Percentiles rank a stretch among this genome's conserved stretches.
Conservation (phyloP, 371 early-diverging fungal genomes). For the Syncephalis fuscata region DNA sequence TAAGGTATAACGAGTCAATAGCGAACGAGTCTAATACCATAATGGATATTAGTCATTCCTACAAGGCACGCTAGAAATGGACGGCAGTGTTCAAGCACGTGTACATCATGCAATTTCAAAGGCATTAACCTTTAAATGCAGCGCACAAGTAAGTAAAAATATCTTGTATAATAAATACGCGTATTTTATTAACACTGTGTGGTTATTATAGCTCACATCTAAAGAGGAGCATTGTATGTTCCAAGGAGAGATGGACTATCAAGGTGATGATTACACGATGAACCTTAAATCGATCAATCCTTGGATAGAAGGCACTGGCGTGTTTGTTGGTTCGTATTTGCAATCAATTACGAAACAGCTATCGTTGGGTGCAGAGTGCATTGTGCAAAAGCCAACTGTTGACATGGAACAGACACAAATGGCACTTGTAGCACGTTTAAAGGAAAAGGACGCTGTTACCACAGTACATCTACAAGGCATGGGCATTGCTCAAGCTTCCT, state of each 20-base stretch:
- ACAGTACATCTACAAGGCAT: constrained; percentile 70
- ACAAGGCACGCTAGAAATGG: constrained; percentile 87
- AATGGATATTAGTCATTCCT: constrained; percentile 30
- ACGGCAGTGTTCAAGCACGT: constrained; percentile 57
- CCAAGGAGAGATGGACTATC: constrained; percentile 81
- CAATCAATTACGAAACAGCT: constrained; percentile 78
- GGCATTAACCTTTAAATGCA: constrained; percentile 49
- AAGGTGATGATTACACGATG: constrained; percentile 68
- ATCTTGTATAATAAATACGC: background rate
- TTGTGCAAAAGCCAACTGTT: constrained; percentile 71
- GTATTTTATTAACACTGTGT: background rate
- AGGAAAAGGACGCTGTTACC: constrained; percentile 52
- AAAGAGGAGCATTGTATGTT: constrained; percentile 75
- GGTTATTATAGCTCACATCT: constrained; percentile 27
- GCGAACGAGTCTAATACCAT: background rate
- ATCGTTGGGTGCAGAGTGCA: constrained; percentile 74
- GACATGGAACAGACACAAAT: constrained; percentile 65
- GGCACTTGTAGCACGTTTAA: constrained; percentile 63
- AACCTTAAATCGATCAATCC: constrained; percentile 92
- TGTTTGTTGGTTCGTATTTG: constrained; percentile 70
- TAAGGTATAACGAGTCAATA: constrained; percentile 2
- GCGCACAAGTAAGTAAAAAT: constrained; percentile 44
- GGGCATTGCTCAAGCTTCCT: constrained; percentile 72
- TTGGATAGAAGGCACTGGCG: constrained; percentile 75
- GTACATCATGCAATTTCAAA: constrained; percentile 44